Evolutionary conservation across 1,139 yeast species (phyloP).

Genomic region (Hansenula lynferdii): DNA sequence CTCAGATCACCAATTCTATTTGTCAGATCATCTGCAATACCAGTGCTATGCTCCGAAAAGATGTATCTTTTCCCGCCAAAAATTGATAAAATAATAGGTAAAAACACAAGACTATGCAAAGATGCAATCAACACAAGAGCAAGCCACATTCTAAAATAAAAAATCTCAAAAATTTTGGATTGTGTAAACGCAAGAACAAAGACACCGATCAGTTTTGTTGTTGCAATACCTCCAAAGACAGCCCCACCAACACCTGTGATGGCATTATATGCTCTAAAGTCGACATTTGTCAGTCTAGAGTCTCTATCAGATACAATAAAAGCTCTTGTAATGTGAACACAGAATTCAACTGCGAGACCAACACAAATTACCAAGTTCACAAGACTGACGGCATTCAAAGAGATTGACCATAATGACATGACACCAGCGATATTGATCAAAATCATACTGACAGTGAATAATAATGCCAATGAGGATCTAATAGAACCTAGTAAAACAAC

Average conservation of each 20-base stretch:
- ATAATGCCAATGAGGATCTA: conserved; percentile 51
- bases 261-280: conserved; percentile 50
- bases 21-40: conserved; percentile 26
- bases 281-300: conserved; percentile 24
- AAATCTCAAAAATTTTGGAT: conserved; percentile 84
- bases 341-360: conserved; percentile 91
- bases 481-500: conserved; percentile 62
- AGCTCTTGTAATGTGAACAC: conserved; percentile 81
- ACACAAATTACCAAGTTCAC: conserved; percentile 87
- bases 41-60: conserved; percentile 24
- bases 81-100: conserved; percentile 68
- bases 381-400: conserved; percentile 83
- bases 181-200: conserved; percentile 79
- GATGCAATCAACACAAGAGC: conserved; percentile 73
- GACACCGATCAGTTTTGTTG: conserved; percentile 88
- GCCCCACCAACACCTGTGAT: conserved; percentile 78
- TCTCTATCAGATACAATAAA: conserved; percentile 36
- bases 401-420: conserved; percentile 70
- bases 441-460: conserved; percentile 57
- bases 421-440: conserved; percentile 73
- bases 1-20: conserved; percentile 7
- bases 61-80: conserved; percentile 56
- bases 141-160: conserved; percentile 96
- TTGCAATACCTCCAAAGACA: conserved; percentile 82
- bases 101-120: conserved; percentile 67